A percentile compares a stretch with the other conserved stretches of the same genome.
phyloP scores from a whole-genome alignment of 768 basidiomycete genomes.

The Mycena haematopus region DNA sequence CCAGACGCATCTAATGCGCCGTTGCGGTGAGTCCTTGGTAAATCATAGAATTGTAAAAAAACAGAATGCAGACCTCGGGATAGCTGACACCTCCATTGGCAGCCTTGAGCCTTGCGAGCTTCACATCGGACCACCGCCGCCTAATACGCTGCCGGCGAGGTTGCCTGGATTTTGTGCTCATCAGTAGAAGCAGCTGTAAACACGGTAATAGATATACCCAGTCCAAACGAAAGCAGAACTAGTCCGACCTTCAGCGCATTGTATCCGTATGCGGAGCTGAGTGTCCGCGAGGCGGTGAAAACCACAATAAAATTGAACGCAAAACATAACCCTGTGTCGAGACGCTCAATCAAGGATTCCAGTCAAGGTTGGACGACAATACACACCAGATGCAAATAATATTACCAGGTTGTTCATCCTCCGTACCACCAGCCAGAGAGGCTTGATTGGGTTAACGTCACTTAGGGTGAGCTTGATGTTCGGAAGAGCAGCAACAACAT shows the following conservation, averaged over 20 bases:
- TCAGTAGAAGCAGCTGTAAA: not conserved
- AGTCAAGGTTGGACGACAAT: not conserved
- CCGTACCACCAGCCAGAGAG: conserved; percentile 62
- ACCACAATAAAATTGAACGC: conserved; percentile 73
- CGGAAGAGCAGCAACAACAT: conserved; percentile 28
- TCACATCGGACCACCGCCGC: conserved; percentile 52
- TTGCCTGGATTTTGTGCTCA: conserved; percentile 37
- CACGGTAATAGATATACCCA: conserved; percentile 46
- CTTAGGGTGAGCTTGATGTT: conserved; percentile 59
- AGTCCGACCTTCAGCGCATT: conserved; percentile 75
- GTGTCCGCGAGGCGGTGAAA: conserved; percentile 78
- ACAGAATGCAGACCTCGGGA: conserved; percentile 63
- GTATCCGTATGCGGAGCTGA: conserved; percentile 68
- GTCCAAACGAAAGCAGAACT: conserved; percentile 76
- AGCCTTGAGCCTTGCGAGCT: conserved; percentile 44
- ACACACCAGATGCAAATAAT: conserved; percentile 68
- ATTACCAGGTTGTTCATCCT: conserved; percentile 72
- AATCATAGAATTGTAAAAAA: not conserved
- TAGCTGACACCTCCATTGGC: conserved; percentile 49
- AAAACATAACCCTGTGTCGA: conserved; percentile 68
- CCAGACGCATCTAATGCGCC: conserved; percentile 67
- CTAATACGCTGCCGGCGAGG: conserved; percentile 49
- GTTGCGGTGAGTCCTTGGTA: not conserved
- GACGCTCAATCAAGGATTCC: not conserved
- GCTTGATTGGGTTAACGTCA: conserved; percentile 79